phyloP scores from a whole-genome alignment of 2,329 filamentous ascomycete species.

The Scedosporium dehoogii region DNA sequence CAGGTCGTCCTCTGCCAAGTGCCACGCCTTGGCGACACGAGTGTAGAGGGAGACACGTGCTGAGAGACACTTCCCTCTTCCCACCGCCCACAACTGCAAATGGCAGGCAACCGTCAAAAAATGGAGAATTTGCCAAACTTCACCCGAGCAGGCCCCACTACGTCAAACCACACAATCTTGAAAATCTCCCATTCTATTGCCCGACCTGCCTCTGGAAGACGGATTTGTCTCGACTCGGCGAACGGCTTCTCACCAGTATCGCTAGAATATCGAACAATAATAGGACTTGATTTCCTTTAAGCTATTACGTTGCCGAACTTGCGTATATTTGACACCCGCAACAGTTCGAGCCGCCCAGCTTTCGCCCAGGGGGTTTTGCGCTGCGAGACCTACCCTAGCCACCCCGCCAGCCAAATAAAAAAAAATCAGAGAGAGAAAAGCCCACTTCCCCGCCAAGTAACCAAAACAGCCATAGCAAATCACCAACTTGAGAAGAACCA shows the following conservation, averaged over 20 bases:
- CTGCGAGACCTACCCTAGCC: not conserved
- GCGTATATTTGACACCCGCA: not conserved
- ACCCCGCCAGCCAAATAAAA: not conserved
- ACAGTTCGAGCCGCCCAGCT: not conserved
- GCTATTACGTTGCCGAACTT: not conserved
- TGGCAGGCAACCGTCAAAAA: not conserved
- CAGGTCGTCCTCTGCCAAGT: too few relatives aligned
- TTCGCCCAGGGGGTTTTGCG: not conserved
- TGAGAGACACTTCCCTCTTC: not conserved
- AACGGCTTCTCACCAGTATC: not conserved
- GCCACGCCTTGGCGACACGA: too few relatives aligned
- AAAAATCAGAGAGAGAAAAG: constrained; percentile 5
- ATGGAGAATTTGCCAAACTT: constrained; percentile 3
- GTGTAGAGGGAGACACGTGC: not conserved
- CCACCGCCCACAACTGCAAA: constrained; percentile 1
- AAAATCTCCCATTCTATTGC: constrained; percentile 3
- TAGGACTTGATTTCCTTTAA: not conserved
- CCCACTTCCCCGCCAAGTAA: constrained; percentile 7
- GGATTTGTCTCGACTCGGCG: not conserved
- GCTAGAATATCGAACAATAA: not conserved
- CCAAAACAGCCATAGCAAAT: constrained; percentile 10
- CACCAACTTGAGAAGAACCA: constrained; percentile 10
- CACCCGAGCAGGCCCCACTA: constrained; percentile 6
- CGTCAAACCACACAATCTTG: constrained; percentile 6
- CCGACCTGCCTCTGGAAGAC: not conserved